Evolutionary conservation across 73 alveolate species (phyloP).

Genomic region (Tetrahymena thermophila): DNA sequence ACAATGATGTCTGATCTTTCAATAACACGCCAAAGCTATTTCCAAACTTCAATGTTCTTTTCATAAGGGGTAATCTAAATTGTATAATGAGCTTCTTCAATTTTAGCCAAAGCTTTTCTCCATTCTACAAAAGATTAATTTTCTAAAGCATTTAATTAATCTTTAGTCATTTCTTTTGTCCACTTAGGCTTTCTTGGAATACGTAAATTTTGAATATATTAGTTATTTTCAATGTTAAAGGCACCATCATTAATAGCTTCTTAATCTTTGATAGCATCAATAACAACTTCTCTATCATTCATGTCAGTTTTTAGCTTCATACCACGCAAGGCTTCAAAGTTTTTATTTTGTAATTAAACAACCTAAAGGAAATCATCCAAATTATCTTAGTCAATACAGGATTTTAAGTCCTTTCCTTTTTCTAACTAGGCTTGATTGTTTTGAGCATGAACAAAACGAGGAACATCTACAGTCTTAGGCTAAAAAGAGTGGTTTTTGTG

Average conservation of each 20-base stretch:
- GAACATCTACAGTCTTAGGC: neutral
- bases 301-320: slow-evolving; percentile 54
- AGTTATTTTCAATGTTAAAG: slow-evolving; percentile 11
- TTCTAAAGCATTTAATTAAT: slow-evolving; percentile 72
- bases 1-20: slow-evolving; percentile 85
- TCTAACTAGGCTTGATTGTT: neutral
- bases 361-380: slow-evolving; percentile 86
- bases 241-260: neutral
- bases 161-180: slow-evolving; percentile 78
- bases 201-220: slow-evolving; percentile 5
- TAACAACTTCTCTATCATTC: slow-evolving; percentile 38
- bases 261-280: slow-evolving; percentile 13
- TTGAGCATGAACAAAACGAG: neutral
- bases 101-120: slow-evolving; percentile 92
- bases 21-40: slow-evolving; percentile 95
- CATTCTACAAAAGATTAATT: slow-evolving; percentile 90
- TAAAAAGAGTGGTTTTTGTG: neutral
- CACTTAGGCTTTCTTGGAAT: slow-evolving; percentile 94
- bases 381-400: slow-evolving; percentile 85
- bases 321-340: slow-evolving; percentile 71
- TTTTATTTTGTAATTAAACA: slow-evolving; percentile 82
- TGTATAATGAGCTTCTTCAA: slow-evolving; percentile 87
- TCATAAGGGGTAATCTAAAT: slow-evolving; percentile 96
- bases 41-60: slow-evolving; percentile 97
- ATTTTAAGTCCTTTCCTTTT: slow-evolving; percentile 45